phyloP scores from a whole-genome alignment of 2,329 filamentous ascomycete genomes.

The Alternaria solani region DNA sequence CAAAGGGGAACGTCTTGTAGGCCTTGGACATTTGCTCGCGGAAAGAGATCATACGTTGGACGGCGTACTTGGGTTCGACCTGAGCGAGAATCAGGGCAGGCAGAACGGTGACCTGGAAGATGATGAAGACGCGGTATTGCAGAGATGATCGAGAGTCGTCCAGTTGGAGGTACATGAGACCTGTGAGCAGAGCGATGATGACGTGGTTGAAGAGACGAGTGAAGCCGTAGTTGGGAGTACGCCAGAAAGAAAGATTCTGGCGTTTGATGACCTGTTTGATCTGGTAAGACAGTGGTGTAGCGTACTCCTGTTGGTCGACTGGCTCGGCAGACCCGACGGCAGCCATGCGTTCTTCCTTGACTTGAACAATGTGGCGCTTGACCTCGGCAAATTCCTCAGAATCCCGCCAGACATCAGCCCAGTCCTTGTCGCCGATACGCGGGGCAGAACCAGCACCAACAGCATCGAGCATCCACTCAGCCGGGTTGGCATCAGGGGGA shows the following conservation, averaged over 20 bases:
- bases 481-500: constrained; percentile 62
- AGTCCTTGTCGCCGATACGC: constrained; percentile 77
- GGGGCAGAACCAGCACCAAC: constrained; percentile 78
- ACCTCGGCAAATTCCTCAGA: constrained; percentile 73
- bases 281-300: constrained; percentile 81
- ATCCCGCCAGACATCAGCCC: constrained; percentile 80
- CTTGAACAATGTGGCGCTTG: constrained; percentile 71
- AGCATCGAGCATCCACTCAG: constrained; percentile 86
- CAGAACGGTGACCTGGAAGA: constrained; percentile 88
- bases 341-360: constrained; percentile 69
- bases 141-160: constrained; percentile 78
- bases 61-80: constrained; percentile 83
- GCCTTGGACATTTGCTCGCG: constrained; percentile 86
- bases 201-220: constrained; percentile 87
- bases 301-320: constrained; percentile 76
- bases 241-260: constrained; percentile 82
- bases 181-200: constrained; percentile 78
- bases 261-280: constrained; percentile 76
- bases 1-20: constrained; percentile 82
- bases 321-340: constrained; percentile 54
- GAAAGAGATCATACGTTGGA: constrained; percentile 83
- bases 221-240: constrained; percentile 87
- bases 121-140: constrained; percentile 87
- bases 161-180: constrained; percentile 80
- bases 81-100: constrained; percentile 84